Percentiles rank a stretch among this genome's conserved stretches.
Conservation (phyloP, 1,139 yeast genomes). For the Pichia cactophila region DNA sequence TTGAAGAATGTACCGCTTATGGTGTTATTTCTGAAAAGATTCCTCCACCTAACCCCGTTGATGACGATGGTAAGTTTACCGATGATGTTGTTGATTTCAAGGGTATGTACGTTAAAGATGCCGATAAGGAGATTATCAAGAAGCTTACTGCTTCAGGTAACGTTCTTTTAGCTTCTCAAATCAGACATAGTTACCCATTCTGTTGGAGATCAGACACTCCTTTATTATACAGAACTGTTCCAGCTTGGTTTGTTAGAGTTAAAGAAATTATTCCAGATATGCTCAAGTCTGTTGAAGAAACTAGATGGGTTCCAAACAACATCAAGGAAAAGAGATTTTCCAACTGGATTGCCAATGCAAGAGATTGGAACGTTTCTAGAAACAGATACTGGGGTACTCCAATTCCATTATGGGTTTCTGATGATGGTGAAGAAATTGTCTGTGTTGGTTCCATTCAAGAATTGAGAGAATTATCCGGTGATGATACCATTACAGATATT, state of each 20-base stretch:
- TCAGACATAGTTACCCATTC: slow-evolving; percentile 95
- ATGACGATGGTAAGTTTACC: slow-evolving; percentile 83
- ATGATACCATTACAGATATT: slow-evolving; percentile 70
- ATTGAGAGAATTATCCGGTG: slow-evolving; percentile 77
- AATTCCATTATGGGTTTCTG: slow-evolving; percentile 94
- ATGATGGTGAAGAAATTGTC: slow-evolving; percentile 84
- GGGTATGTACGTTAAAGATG: slow-evolving; percentile 90
- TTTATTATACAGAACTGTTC: slow-evolving; percentile 88
- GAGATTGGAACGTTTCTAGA: slow-evolving; percentile 98
- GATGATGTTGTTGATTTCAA: slow-evolving; percentile 62
- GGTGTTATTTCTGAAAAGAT: slow-evolving; percentile 67
- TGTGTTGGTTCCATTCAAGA: slow-evolving; percentile 90
- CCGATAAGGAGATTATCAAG: slow-evolving; percentile 87
- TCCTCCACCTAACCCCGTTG: slow-evolving; percentile 88
- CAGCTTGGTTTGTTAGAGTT: slow-evolving; percentile 97
- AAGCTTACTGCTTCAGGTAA: slow-evolving; percentile 71
- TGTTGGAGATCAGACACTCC: slow-evolving; percentile 99
- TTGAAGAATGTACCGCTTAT: slow-evolving; percentile 63
- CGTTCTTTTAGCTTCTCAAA: slow-evolving; percentile 68
- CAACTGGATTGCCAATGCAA: slow-evolving; percentile 96
- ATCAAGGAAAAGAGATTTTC: slow-evolving; percentile 93
- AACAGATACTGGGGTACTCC: slow-evolving; percentile 99
- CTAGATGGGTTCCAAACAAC: slow-evolving; percentile 90
- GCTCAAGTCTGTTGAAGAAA: slow-evolving; percentile 75
- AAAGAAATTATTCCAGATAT: slow-evolving; percentile 81